These are phyloP conservation scores for Chenopodium formosanum DNA, from an alignment of 148 eudicot genomes.

Conservation along the genomic window DNA sequence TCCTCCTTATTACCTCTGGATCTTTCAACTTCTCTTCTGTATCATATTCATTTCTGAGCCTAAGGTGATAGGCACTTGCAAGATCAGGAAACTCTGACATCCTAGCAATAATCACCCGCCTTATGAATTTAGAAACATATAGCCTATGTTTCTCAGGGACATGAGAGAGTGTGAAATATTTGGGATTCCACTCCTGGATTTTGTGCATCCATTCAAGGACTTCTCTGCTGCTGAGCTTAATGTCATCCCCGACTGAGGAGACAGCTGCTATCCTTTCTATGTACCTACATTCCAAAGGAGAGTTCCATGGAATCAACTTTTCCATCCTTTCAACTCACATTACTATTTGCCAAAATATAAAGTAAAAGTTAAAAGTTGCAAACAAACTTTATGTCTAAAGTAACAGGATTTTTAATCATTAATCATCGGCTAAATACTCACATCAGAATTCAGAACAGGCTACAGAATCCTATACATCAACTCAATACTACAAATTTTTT, in stretches of 20 bases:
- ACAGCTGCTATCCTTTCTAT: slow-evolving; percentile 85
- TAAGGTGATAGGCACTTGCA: slow-evolving; percentile 75
- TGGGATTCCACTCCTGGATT: slow-evolving; percentile 85
- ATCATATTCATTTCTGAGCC: slow-evolving; percentile 70
- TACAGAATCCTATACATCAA: not conserved
- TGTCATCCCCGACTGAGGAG: slow-evolving; percentile 55
- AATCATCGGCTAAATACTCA: not conserved
- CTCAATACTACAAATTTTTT: not conserved
- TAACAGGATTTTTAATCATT: not conserved
- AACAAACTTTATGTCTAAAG: not conserved
- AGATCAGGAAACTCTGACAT: slow-evolving; percentile 89
- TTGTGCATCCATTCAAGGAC: slow-evolving; percentile 76
- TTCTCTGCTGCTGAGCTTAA: slow-evolving; percentile 49
- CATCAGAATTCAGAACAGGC: not conserved
- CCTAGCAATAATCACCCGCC: slow-evolving; percentile 75
- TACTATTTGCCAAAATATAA: not conserved
- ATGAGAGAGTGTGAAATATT: slow-evolving; percentile 79
- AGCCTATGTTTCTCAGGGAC: slow-evolving; percentile 60
- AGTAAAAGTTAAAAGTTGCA: no score
- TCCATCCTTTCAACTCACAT: not conserved
- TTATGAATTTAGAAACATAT: slow-evolving; percentile 62
- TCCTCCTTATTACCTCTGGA: slow-evolving; percentile 49
- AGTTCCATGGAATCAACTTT: not conserved
- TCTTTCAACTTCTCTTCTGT: slow-evolving; percentile 70
- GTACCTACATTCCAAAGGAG: slow-evolving; percentile 51